These are phyloP conservation scores for Mortierella sp. DNA, from an alignment of 371 early-diverging fungal species.

Conservation along the genomic window DNA sequence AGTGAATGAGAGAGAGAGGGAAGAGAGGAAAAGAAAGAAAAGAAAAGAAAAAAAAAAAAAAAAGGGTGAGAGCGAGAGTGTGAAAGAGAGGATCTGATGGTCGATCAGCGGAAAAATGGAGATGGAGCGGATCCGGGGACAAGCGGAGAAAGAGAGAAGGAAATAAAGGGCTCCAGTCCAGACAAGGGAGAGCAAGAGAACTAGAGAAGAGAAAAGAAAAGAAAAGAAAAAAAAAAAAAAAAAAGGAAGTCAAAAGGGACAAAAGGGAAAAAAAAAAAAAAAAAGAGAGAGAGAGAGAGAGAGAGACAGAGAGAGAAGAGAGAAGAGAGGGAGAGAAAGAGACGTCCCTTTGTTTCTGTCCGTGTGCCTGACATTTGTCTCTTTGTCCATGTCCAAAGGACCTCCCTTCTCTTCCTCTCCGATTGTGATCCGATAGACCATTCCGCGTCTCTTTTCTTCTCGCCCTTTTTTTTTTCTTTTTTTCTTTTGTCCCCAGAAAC, in stretches of 20 bases:
- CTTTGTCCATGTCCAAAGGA: too few species aligned
- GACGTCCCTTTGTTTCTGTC: background rate
- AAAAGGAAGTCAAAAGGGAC: background rate
- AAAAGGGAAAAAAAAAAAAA: background rate
- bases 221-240: background rate
- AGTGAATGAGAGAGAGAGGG: background rate
- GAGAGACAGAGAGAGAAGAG: background rate
- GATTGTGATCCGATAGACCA: too few species aligned
- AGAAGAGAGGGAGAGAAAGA: background rate
- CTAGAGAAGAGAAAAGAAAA: background rate
- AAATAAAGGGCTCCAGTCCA: background rate
- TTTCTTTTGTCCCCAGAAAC: background rate
- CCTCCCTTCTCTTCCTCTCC: too few species aligned
- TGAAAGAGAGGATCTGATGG: background rate
- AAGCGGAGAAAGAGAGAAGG: background rate
- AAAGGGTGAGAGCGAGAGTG: background rate
- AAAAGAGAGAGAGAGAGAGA: background rate
- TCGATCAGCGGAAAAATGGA: background rate
- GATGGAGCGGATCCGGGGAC: background rate
- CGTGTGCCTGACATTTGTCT: too few species aligned
- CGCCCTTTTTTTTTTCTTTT: background rate
- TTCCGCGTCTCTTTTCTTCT: background rate
- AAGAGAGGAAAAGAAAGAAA: background rate
- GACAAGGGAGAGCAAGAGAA: background rate
- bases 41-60: background rate